Evolutionary conservation across 108 stramenopile species (phyloP).

Genomic region (Nitzschia sp.): DNA sequence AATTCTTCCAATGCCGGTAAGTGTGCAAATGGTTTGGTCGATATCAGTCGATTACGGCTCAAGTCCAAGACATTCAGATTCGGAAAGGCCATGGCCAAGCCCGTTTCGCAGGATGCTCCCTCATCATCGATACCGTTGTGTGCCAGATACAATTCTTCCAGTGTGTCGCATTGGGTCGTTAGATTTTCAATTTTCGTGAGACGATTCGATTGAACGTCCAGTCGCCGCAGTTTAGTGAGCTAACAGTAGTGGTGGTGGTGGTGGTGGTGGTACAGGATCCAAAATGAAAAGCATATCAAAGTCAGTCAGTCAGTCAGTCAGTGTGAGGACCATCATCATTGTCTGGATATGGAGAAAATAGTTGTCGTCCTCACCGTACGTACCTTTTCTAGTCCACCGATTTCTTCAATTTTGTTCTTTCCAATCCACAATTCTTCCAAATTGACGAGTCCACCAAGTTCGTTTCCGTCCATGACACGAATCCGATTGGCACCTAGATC

Average conservation of each 20-base stretch:
- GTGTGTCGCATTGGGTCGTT: conserved; percentile 50
- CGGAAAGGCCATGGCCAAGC: conserved; percentile 56
- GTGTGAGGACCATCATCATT: too few species aligned
- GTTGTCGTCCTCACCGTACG: too few species aligned
- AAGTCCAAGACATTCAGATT: conserved; percentile 73
- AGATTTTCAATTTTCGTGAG: conserved; percentile 82
- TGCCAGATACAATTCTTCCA: conserved; percentile 96
- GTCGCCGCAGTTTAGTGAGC: conserved; percentile 74
- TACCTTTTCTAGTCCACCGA: conserved; percentile 70
- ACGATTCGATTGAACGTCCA: conserved; percentile 92
- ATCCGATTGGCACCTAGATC: conserved; percentile 96
- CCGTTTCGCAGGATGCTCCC: conserved; percentile 59
- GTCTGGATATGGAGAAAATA: too few species aligned
- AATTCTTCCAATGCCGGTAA: conserved; percentile 83
- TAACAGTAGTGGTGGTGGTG: too few species aligned
- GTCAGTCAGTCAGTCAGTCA: too few species aligned
- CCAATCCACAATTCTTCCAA: conserved; percentile 89
- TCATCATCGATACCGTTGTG: conserved; percentile 91
- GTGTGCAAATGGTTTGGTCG: conserved; percentile 72
- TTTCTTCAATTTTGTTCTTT: conserved; percentile 89
- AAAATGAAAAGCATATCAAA: too few species aligned
- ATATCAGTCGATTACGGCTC: conserved; percentile 75
- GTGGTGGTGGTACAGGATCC: too few species aligned
- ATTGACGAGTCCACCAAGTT: conserved; percentile 67
- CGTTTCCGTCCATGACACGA: conserved; percentile 73